Evolutionary conservation across 2,329 filamentous ascomycete species (phyloP), one percentile per base, ranked within the genome.

Genomic region (Trichophyton rubrum): DNA sequence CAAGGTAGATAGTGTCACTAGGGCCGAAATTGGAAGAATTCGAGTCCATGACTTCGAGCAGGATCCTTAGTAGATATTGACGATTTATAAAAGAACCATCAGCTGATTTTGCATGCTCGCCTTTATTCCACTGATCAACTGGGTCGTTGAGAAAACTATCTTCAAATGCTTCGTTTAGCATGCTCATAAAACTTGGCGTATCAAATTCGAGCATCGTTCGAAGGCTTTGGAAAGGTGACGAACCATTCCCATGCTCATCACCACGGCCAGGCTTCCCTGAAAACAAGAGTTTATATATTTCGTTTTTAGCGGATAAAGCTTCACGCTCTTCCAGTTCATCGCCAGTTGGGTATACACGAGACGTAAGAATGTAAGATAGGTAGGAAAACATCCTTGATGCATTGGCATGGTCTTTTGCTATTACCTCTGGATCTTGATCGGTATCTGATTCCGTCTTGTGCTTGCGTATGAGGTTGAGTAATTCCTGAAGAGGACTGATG

Each of bases 121-220:
- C 82, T 64, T 81, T 85, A 59, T 79, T 75, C 30, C 80, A 77
- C 64, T 81, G 81, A 56, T 89, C 85, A 2, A 84, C 80, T 6
- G 85, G 82, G 64, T 91, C 88, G 67, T 99, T 99, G 60, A 99
- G 77, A 67, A 96, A 99, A 0, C 86, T 80, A 68, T 99, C 92
- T 71, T 99, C 93, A 67, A 99, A 99, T 0, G 92, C 93, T 73
- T 99, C 95, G 66, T 99, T 99, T 45, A 99, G 77, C 67, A 92
- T 89, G 71, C 91, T 97, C 75, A 99, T 82, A 67, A 97, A 95
- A 71, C 89, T 96, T 1, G 90, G 84, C 0, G 91, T 85, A 71
- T 97, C 90, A 66, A 95, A 96, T 64, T 88, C 85, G 53, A 99
- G 80, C 56, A 99, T 85, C 66, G 90, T 82, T 47, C 87, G 84